Base-by-base conservation (phyloP, 306 rosid species). In the Aeschynomene evenia region DNA sequence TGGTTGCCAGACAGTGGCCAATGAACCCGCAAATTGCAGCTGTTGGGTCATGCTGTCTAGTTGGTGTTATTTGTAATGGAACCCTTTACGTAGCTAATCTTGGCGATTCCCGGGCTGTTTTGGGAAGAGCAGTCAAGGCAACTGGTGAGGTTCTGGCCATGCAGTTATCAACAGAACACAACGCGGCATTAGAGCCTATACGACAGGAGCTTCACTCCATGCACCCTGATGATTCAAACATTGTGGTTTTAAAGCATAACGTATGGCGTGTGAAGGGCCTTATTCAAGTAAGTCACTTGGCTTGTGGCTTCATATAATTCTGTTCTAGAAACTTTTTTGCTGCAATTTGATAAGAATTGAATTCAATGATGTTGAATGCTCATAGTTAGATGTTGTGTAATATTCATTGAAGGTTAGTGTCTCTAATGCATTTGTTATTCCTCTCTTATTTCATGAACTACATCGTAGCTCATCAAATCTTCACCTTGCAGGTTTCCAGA, bases 11-110 rank as follows among this genome's bases (percentile, higher is more conserved):
- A 63, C 89, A 89, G 73, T 89, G 91, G 90, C 69, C 90, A 8
- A 40, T 75, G 43, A 79, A 84, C 23, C 87, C 98, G 20, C 98
- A 92, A 71, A 87, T 92, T 68, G 98, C 98, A 43, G 95, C 98
- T 2, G 98, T 92, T 63, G 98, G 98, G 16, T 92, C 98, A 7
- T 92, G 98, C 70, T 89, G 91, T 86, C 96, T 92, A 50, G 96
- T 82, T 43, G 92, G 96, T 66, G 86, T 92, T 71, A 75, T 92
- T 60, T 89, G 88, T 71, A 82, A 76, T 12, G 98, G 87, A 77
- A 79, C 57, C 70, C 96, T 92, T 70, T 87, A 74, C 60, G 50
- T 92, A 40, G 98, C 98, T 33, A 92, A 92, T 69, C 75, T 78
- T 9, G 98, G 98, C 15, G 98, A 92, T 85, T 92, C 98, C 66